Percentiles rank a stretch among this genome's conserved stretches.
Evolutionary conservation across 345 rosid species (phyloP).

Genomic region (Ricinus communis): DNA sequence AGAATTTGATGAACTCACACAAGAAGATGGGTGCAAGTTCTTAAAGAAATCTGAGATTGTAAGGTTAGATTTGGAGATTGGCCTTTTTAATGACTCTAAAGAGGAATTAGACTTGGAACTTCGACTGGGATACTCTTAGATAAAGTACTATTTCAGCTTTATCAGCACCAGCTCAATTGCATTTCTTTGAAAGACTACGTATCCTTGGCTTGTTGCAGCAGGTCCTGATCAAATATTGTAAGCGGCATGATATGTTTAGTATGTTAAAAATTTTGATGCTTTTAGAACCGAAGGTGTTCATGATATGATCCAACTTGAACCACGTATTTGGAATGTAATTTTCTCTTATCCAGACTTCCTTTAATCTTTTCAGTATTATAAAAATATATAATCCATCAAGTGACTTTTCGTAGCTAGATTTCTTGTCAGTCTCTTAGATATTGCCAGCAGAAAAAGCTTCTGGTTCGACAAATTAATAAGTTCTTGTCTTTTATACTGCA

Average conservation of each 20-base stretch:
- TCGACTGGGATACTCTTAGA: slow-evolving; percentile 72
- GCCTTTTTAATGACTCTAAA: slow-evolving; percentile 45
- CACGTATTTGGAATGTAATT: slow-evolving; percentile 2
- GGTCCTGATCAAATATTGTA: background rate
- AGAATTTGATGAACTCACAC: slow-evolving; percentile 10
- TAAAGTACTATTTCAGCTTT: slow-evolving; percentile 1
- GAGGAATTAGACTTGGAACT: slow-evolving; percentile 90
- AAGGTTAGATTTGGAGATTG: slow-evolving; percentile 70
- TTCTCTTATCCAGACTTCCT: background rate
- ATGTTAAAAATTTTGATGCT: background rate
- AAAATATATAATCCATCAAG: background rate
- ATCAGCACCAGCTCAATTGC: background rate
- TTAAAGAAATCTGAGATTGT: slow-evolving; percentile 41
- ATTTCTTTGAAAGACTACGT: background rate
- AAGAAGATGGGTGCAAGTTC: slow-evolving; percentile 36
- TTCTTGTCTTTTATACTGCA: background rate
- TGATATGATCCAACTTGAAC: background rate
- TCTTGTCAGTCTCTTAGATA: slow-evolving; percentile 14
- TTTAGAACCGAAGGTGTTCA: background rate
- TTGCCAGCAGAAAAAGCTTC: background rate
- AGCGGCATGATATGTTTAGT: background rate
- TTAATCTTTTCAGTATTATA: background rate
- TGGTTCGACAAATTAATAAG: background rate
- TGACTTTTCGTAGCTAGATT: slow-evolving; percentile 3
- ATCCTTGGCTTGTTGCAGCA: background rate